Evolutionary conservation across 2,329 filamentous ascomycete genomes (phyloP).

Genomic region (Aureobasidium sp.): DNA sequence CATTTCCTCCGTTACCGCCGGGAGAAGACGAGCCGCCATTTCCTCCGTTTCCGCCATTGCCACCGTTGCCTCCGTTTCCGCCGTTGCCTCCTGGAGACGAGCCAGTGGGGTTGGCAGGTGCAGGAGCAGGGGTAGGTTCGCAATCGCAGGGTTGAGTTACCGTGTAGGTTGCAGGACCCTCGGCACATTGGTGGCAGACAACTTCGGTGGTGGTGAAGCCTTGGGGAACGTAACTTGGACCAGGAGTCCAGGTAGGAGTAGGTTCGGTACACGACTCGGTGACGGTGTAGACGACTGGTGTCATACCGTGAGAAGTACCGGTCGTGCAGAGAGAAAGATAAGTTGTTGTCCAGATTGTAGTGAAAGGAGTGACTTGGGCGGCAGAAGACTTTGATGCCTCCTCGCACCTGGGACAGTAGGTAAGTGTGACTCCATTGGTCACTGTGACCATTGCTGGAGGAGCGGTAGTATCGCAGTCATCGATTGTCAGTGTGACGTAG

Average conservation of each 20-base stretch:
- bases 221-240: conserved; percentile 28
- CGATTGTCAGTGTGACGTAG: conserved; percentile 28
- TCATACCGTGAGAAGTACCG: conserved; percentile 21
- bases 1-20: background rate
- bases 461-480: conserved; percentile 27
- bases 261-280: conserved; percentile 31
- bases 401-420: conserved; percentile 32
- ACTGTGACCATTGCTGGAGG: conserved; percentile 30
- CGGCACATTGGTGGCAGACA: conserved; percentile 28
- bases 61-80: conserved; percentile 4
- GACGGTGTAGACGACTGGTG: conserved; percentile 30
- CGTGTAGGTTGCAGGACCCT: conserved; percentile 27
- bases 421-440: conserved; percentile 30
- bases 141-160: conserved; percentile 32
- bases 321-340: conserved; percentile 31
- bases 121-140: conserved; percentile 23
- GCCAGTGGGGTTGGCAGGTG: conserved; percentile 19
- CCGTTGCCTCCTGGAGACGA: conserved; percentile 6
- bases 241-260: conserved; percentile 27
- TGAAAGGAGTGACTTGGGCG: conserved; percentile 20
- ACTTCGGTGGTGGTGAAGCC: conserved; percentile 30
- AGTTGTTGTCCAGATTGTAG: conserved; percentile 32
- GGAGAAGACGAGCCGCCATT: background rate
- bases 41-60: conserved; percentile 10
- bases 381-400: conserved; percentile 11